Conservation (phyloP, 352 stramenopile species). For the Phytophthora cactorum region DNA sequence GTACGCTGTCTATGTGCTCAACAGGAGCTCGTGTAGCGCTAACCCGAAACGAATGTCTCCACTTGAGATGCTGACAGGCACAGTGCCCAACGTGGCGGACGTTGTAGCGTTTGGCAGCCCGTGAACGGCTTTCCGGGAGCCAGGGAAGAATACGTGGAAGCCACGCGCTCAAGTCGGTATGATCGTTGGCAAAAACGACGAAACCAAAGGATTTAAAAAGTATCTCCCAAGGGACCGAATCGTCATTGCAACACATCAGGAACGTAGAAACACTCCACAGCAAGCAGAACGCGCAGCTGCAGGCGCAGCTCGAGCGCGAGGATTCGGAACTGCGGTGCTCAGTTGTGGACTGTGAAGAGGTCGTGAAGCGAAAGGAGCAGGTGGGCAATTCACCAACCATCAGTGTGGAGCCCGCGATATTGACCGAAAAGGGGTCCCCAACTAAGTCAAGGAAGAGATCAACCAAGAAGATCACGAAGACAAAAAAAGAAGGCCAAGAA, state of each 20-base stretch:
- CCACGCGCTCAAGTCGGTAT: background rate
- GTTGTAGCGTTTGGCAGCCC: background rate
- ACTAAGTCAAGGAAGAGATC: background rate
- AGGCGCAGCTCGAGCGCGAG: background rate
- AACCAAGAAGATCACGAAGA: background rate
- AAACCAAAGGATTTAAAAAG: no score
- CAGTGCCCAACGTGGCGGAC: background rate
- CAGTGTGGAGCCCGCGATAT: no score
- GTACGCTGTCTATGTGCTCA: background rate
- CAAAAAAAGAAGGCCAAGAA: no score
- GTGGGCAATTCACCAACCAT: background rate
- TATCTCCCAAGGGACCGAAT: no score
- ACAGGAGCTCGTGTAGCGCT: background rate
- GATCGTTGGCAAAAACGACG: background rate
- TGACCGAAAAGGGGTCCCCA: no score
- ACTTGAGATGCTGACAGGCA: constrained; percentile 1
- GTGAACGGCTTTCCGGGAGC: background rate
- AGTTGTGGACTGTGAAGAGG: background rate
- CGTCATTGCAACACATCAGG: background rate
- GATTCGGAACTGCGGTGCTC: background rate
- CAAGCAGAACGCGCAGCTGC: constrained; percentile 2
- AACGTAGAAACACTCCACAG: background rate
- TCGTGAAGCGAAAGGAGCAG: background rate
- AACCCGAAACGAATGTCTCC: background rate
- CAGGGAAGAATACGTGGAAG: constrained; percentile 1